Evolutionary conservation across 768 basidiomycete species (phyloP).

Genomic region (Epithele typhae): DNA sequence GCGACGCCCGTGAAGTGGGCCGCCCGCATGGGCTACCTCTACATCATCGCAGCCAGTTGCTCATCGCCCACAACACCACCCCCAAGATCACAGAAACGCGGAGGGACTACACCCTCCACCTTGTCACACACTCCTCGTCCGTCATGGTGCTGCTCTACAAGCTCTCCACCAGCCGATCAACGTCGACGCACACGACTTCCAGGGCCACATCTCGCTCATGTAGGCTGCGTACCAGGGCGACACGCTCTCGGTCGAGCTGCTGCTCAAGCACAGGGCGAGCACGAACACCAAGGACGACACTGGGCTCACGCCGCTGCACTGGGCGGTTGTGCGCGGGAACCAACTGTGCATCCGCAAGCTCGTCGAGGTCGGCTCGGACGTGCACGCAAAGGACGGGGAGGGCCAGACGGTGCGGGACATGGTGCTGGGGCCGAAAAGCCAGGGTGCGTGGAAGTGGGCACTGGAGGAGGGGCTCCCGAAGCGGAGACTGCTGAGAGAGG

Average conservation of each 20-base stretch:
- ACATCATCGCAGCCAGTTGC: conserved; percentile 90
- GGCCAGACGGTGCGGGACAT: conserved; percentile 91
- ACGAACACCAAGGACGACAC: conserved; percentile 71
- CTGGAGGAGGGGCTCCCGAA: conserved; percentile 71
- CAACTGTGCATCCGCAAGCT: conserved; percentile 79
- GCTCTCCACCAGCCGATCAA: conserved; percentile 91
- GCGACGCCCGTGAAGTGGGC: conserved; percentile 99
- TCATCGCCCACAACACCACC: conserved; percentile 87
- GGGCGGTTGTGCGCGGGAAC: conserved; percentile 98
- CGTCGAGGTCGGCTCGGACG: conserved; percentile 81
- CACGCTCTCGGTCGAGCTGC: conserved; percentile 86
- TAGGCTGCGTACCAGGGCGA: conserved; percentile 99
- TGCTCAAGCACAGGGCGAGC: conserved; percentile 85
- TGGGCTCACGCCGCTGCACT: conserved; percentile 88
- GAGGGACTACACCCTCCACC: conserved; percentile 93
- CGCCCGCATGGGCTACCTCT: conserved; percentile 93
- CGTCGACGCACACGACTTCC: conserved; percentile 84
- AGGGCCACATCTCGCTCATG: conserved; percentile 94
- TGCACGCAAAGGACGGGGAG: conserved; percentile 73
- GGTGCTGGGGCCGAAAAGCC: conserved; percentile 88
- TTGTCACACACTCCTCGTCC: conserved; percentile 90
- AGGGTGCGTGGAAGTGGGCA: conserved; percentile 86
- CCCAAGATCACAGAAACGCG: conserved; percentile 89
- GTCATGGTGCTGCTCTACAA: conserved; percentile 92
- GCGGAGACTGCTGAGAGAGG: conserved; percentile 67